phyloP scores from a whole-genome alignment of 108 stramenopile species.

The Cyclostephanos invisitatus region DNA sequence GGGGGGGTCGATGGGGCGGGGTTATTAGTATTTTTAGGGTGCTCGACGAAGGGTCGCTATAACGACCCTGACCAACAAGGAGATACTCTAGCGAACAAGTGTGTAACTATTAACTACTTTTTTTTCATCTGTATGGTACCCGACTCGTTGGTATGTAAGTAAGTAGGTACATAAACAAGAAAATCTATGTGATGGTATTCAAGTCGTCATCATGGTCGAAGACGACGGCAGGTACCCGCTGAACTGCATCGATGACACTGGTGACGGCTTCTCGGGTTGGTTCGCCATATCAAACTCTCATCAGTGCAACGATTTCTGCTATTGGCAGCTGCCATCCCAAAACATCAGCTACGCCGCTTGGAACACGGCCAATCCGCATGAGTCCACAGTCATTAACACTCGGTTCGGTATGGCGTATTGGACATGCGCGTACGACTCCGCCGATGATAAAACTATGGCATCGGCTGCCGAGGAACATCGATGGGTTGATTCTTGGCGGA shows the following conservation, averaged over 20 bases:
- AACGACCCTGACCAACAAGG: too few species aligned
- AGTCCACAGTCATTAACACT: constrained; percentile 21
- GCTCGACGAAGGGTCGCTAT: too few species aligned
- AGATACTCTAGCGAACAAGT: too few species aligned
- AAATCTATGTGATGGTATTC: too few species aligned
- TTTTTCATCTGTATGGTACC: too few species aligned
- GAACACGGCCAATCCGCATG: constrained; percentile 49
- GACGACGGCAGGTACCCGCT: constrained; percentile 27
- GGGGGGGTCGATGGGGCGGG: too few species aligned
- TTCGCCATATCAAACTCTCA: constrained; percentile 45
- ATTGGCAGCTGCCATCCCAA: constrained; percentile 23
- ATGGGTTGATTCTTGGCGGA: constrained; percentile 39
- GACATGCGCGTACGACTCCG: constrained; percentile 41
- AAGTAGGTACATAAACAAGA: too few species aligned
- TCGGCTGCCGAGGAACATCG: constrained; percentile 19
- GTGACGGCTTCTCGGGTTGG: constrained; percentile 54
- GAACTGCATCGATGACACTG: constrained; percentile 38
- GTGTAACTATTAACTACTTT: too few species aligned
- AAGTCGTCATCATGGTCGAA: background rate
- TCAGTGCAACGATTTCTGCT: constrained; percentile 53
- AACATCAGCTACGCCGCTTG: constrained; percentile 15
- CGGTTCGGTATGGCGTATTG: constrained; percentile 17
- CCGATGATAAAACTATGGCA: constrained; percentile 22
- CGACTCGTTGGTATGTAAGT: too few species aligned
- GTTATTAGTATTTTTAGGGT: too few species aligned